Base-by-base conservation (phyloP, 78 protist species). In the Dictyostelium brefeldianum region DNA sequence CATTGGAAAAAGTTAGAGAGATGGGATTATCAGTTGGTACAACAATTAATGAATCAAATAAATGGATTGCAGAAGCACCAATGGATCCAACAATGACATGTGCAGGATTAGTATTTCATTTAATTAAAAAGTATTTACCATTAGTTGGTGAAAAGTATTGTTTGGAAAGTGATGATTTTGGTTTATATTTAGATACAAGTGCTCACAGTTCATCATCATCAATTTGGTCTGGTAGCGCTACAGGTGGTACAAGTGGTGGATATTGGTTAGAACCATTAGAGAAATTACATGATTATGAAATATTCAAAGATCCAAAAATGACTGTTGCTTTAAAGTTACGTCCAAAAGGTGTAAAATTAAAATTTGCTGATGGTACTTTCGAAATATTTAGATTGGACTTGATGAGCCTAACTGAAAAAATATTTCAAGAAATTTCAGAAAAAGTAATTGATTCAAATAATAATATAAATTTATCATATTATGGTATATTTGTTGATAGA, bases 11-110 rank as follows among this genome's bases (percentile, higher is more conserved):
- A 6, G 75, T 87, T 50, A 87, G 65, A 31, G 93, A 87, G 1
- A 87, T 87, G 93, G 82, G 78, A 2, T 18, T 75, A 3, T 12
- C 27, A 2, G 70, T 62, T 62, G n/a, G n/a, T 25, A 62, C 22
- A 25, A 31, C 70, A 62, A 62, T 4, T 3, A 62, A 62, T 25
- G 27, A 29, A 11, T 15, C 47, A 20, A 67, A 31, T 15, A 48
- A 53, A 62, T 51, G 27, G 4, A 62, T 87, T 9, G 83, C 83
- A 0, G 84, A 87, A n/a, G 83, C 79, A 29, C 93, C 93, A 31
- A 87, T 87, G 93, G 93, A 87, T 51, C 93, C 93, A 77, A 78
- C 93, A 5, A 59, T 77, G 80, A 87, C 93, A 11, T 87, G 93
- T 25, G 56, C 93, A 18, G 77, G 93, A 29, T 36, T 87, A 70